Conservation (phyloP, 2,329 filamentous ascomycete genomes). For the Apiospora koreana region DNA sequence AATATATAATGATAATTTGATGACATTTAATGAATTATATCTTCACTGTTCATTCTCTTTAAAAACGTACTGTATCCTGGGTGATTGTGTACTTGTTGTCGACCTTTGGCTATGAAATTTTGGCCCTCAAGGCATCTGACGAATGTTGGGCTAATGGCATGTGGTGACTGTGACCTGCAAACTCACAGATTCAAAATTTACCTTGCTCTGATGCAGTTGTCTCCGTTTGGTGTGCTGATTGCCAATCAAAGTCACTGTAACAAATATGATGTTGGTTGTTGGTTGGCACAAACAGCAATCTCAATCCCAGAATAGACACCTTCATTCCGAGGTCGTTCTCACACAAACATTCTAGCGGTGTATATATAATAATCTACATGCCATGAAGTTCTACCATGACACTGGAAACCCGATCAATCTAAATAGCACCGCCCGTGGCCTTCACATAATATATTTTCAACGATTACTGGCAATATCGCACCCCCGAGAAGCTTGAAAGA, state of each 20-base stretch:
- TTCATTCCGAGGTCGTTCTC: no score
- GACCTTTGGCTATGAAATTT: neutral
- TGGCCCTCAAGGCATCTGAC: neutral
- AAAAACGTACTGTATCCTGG: neutral
- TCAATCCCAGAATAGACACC: neutral
- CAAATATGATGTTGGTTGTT: neutral
- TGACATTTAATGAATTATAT: neutral
- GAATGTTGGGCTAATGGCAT: neutral
- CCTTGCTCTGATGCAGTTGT: neutral
- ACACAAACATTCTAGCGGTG: no score
- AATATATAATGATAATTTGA: conserved; percentile 1
- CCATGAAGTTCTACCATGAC: no score
- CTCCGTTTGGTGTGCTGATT: neutral
- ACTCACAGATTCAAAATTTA: neutral
- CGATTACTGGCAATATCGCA: no score
- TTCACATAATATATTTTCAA: no score
- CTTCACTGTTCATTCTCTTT: neutral
- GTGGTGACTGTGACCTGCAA: neutral
- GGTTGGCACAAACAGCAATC: neutral
- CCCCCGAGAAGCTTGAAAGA: no score
- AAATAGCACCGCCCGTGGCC: no score
- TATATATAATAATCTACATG: no score
- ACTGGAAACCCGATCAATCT: no score
- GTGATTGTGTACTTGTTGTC: neutral
- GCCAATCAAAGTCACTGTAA: neutral